These are phyloP conservation scores for Myxozyma sirexii DNA, from an alignment of 805 yeast species.

Conservation along the genomic window DNA sequence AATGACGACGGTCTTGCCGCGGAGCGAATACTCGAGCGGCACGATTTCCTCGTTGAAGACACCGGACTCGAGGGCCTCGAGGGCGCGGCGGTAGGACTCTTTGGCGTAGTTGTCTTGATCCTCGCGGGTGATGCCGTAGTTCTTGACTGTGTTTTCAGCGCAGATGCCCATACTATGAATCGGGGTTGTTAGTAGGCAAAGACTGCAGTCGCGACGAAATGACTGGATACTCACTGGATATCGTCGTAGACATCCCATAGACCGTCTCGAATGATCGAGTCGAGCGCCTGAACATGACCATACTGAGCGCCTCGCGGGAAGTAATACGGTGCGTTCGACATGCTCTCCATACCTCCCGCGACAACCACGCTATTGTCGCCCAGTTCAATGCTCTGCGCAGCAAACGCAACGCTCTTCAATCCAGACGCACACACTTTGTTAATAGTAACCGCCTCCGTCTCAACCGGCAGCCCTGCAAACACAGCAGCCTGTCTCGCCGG, in stretches of 20 bases:
- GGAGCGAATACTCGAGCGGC: conserved; percentile 71
- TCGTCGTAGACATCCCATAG: conserved; percentile 84
- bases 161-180: conserved; percentile 79
- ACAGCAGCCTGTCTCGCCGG: conserved; percentile 99
- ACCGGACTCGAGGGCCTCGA: conserved; percentile 67
- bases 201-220: too few relatives aligned
- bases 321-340: conserved; percentile 92
- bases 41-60: conserved; percentile 76
- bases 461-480: conserved; percentile 79
- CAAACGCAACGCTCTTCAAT: conserved; percentile 84
- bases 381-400: conserved; percentile 83
- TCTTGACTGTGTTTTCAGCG: conserved; percentile 90
- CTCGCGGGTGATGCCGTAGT: conserved; percentile 73
- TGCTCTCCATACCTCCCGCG: conserved; percentile 97
- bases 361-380: conserved; percentile 91
- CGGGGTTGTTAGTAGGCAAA: background rate
- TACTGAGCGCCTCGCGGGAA: conserved; percentile 44
- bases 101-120: conserved; percentile 85
- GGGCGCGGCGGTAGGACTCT: conserved; percentile 78
- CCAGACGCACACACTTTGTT: conserved; percentile 99
- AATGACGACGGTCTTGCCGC: conserved; percentile 70
- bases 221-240: conserved; percentile 37
- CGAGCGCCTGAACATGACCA: conserved; percentile 59
- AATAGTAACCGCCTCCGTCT: conserved; percentile 82
- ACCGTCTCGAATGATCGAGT: conserved; percentile 75